Evolutionary conservation across 2,329 filamentous ascomycete species (phyloP).

Genomic region (Lachnum nothofagi): DNA sequence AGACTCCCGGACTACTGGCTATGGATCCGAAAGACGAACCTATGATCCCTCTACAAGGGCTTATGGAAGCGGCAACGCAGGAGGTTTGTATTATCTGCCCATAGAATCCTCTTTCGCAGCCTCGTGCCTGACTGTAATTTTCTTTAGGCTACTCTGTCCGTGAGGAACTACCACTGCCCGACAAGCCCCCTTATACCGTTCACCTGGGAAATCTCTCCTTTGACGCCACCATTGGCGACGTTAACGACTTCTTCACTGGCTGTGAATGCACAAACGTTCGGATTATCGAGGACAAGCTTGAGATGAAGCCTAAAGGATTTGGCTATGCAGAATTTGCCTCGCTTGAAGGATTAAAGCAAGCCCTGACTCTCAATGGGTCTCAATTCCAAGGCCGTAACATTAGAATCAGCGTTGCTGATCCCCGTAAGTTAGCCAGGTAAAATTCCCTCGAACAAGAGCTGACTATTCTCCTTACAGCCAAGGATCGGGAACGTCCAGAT

Average conservation of each 20-base stretch:
- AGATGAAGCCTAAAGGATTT: conserved; percentile 93
- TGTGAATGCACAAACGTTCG: conserved; percentile 87
- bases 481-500: conserved; percentile 68
- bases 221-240: conserved; percentile 77
- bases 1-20: conserved; percentile 33
- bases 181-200: conserved; percentile 89
- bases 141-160: conserved; percentile 55
- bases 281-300: conserved; percentile 93
- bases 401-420: conserved; percentile 92
- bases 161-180: conserved; percentile 79
- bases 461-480: conserved; percentile 52
- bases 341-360: conserved; percentile 85
- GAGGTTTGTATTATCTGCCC: conserved; percentile 19
- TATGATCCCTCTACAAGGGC: conserved; percentile 31
- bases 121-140: conserved; percentile 15
- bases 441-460: conserved; percentile 30
- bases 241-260: conserved; percentile 77
- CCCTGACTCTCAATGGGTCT: conserved; percentile 74
- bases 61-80: conserved; percentile 30
- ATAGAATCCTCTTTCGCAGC: conserved; percentile 3
- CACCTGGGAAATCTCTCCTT: conserved; percentile 97
- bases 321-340: conserved; percentile 93
- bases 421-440: conserved; percentile 62
- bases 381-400: conserved; percentile 85
- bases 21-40: conserved; percentile 31